Evolutionary conservation across 306 rosid species (phyloP), one percentile per base, ranked within the genome.

Genomic region (Spatholobus suberectus): DNA sequence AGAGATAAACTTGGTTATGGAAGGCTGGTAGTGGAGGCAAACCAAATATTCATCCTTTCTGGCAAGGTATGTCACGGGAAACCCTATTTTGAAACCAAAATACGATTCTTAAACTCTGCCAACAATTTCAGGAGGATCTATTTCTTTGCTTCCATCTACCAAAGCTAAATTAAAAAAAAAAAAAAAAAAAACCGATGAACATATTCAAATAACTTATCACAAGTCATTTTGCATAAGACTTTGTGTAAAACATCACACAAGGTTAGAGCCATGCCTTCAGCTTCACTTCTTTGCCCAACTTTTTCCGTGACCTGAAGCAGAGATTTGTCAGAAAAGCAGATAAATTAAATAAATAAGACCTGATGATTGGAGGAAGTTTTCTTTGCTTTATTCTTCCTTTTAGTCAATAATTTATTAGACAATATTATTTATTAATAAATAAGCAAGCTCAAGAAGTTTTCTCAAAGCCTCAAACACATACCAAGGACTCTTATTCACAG

Each of bases 281-380:
- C 51, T 62, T 85, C 78, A 83, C 84, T 82, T 62, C 73, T 78
- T 84, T 46, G 73, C 54, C 57, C 86, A 41, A 23, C 65, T 65
- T 51, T 86, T 70, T 82, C 90, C 54, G 57, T 83, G 66, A 76
- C 89, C 98, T 94, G 92, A 23, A 23, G 62, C 46, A 70, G 73
- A 66, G 59, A 57, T 7, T 55, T 71, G 27, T 38, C 54, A 18
- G 5, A 59, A 37, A 18, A 38, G 7, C n/a, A 72, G 10, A 24
- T 44, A 81, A 63, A 38, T 14, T 2, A 32, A 66, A 73, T 73
- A 18, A 37, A 38, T 37, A 71, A 38, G 35, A 51, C 59, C 76
- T 70, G 27, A 15, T 3, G 81, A 75, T 14, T 6, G 27, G 6
- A 69, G 63, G 57, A 81, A 12, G 62, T 47, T 57, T 55, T 55